These are phyloP conservation scores for Tremellales sp. DNA, from an alignment of 1,284 basidiomycete species.

Conservation along the genomic window DNA sequence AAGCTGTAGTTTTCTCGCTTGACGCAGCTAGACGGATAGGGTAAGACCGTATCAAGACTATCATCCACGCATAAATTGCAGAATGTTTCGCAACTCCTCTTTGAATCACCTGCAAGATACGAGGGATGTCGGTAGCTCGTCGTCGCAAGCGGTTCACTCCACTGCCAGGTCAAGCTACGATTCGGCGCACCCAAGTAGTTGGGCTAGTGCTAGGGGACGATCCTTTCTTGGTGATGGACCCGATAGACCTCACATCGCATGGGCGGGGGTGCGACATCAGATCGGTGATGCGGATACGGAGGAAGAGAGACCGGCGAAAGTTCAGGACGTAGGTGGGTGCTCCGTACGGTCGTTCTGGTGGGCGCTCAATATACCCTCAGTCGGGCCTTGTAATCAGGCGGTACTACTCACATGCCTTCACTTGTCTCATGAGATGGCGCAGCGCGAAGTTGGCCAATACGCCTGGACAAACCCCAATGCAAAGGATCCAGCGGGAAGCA, in stretches of 20 bases:
- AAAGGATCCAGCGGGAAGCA: conserved; percentile 35
- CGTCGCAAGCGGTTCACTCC: too few relatives aligned
- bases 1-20: too few relatives aligned
- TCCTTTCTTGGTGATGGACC: too few relatives aligned
- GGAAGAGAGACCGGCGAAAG: conserved; percentile 3
- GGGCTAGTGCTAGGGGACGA: too few relatives aligned
- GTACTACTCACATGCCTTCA: conserved; percentile 36
- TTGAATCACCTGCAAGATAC: too few relatives aligned
- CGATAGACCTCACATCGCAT: conserved; percentile 20
- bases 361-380: neutral
- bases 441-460: conserved; percentile 32
- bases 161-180: too few relatives aligned
- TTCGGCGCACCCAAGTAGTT: too few relatives aligned
- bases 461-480: conserved; percentile 27
- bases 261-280: conserved; percentile 28
- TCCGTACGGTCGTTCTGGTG: neutral
- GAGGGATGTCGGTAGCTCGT: too few relatives aligned
- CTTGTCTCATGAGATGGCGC: conserved; percentile 30
- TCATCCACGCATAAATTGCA: too few relatives aligned
- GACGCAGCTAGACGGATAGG: too few relatives aligned
- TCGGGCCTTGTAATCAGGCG: conserved; percentile 29
- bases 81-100: too few relatives aligned
- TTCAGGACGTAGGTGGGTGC: conserved; percentile 4
- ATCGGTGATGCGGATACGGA: conserved; percentile 6
- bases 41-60: too few relatives aligned